Evolutionary conservation across 2,329 filamentous ascomycete species (phyloP), one percentile per base, ranked within the genome.

Genomic region (Penicillium oxalicum): DNA sequence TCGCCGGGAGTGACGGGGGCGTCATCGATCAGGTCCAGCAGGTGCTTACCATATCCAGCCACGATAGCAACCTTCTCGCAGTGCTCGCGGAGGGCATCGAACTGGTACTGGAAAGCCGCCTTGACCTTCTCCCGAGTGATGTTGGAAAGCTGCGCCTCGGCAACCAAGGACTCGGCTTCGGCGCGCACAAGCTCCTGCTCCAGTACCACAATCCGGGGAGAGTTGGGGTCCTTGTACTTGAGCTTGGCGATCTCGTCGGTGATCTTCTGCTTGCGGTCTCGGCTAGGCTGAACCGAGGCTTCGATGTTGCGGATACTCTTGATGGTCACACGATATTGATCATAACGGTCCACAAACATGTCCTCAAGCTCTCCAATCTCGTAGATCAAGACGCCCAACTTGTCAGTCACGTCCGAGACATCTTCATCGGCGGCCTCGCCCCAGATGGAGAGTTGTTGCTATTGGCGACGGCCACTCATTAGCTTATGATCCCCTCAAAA

Each of bases 291-390:
- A 44, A 98, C 93, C 24, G 91, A 97, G 51, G 91, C 91, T 73
- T 98, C 93, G 57, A 98, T 98, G 74, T 98, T 98, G 64, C 93
- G 87, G 66, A 98, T 95, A 70, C 90, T 95, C 85, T 98, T 98
- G 75, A 98, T 95, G 46, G 93, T 98, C 49, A 98, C 87, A 66
- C 93, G 89, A 77, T 97, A 98, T 74, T 98, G 93, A 72, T 98
- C 93, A 73, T 98, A 98, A 65, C 91, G 88, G 72, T 98, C 93
- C 70, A 98, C 91, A 65, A 94, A 97, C 67, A 97, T 89, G 68
- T 98, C 91, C 73, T 98, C 93, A 32, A 97, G 83, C 74, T 98
- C 93, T 68, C 91, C 93, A 62, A 98, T 95, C 74, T 96, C 91
- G 77, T 97, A 98, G 63, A 98, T 87, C 62, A 98, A 78, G 43